Base-by-base conservation (phyloP, 805 yeast species). In the Myxozyma mucilagina region DNA sequence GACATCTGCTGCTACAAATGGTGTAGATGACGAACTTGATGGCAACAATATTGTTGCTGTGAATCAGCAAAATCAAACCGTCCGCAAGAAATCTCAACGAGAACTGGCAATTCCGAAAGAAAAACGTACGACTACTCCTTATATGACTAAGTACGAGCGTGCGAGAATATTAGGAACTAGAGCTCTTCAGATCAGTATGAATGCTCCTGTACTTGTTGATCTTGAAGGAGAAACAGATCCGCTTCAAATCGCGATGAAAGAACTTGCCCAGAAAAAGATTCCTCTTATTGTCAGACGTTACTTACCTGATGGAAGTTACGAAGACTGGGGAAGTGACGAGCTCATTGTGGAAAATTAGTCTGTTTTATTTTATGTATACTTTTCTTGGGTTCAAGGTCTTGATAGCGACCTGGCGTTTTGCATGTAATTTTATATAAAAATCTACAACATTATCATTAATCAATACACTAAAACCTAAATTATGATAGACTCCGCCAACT, bases 201-300 rank as follows among this genome's bases (percentile, higher is more conserved):
- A 94, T 73, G 99, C 99, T 0, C 99, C 99, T 1, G 98, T 94
- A 2, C 82, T 94, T 72, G 99, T 94, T 45, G 99, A 96, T 72
- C 84, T 94, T 60, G 99, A 94, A 77, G 99, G 99, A 72, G 99
- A 96, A 75, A 96, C 99, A 1, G 99, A 94, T 74, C 99, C 99
- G 13, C 80, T 94, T 72, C 97, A 92, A 75, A 94, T 94, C 65
- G 97, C 99, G 63, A 87, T 90, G 90, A 94, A 96, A 76, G 99
- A 94, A 76, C 82, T 94, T 65, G 84, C 96, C 1, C 98, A 94
- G 75, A 86, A 89, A 75, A 94, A 92, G 75, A 91, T 96, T 59
- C 99, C 99, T 1, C 81, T 94, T 70, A 96, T 96, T 49, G 89
- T 94, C 52, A 85, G 99, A 82, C 83, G 99, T 76, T 96, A 90